phyloP scores from a whole-genome alignment of 179 eudicot genomes.

The Silene coronaria region DNA sequence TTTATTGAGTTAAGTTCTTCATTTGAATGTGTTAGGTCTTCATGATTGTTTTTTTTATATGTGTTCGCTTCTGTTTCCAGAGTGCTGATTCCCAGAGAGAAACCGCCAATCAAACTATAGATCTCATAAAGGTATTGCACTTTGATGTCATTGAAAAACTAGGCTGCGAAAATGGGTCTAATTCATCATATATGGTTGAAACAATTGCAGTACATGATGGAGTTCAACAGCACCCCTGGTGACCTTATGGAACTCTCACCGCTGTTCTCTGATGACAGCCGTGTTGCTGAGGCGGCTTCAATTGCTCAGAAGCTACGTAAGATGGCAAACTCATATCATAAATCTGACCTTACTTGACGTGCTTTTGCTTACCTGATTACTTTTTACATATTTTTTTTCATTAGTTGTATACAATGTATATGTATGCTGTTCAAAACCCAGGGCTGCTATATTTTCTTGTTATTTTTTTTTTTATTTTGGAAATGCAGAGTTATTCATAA shows the following conservation, averaged over 20 bases:
- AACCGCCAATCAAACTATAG: slow-evolving; percentile 92
- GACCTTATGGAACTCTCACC: slow-evolving; percentile 98
- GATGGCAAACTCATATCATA: slow-evolving; percentile 26
- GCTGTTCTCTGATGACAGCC: slow-evolving; percentile 94
- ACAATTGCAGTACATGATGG: slow-evolving; percentile 84
- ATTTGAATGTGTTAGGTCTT: slow-evolving; percentile 2
- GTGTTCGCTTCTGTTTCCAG: slow-evolving; percentile 38
- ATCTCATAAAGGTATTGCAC: slow-evolving; percentile 76
- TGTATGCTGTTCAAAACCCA: too few relatives aligned
- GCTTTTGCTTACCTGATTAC: background rate
- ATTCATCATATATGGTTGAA: background rate
- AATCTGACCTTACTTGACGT: background rate
- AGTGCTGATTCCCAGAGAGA: slow-evolving; percentile 99
- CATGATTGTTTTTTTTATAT: slow-evolving; percentile 4
- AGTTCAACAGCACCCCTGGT: slow-evolving; percentile 96
- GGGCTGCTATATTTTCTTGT: background rate
- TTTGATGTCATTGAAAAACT: slow-evolving; percentile 6
- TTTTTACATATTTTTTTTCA: background rate
- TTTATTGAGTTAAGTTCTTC: background rate
- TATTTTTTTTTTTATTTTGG: background rate
- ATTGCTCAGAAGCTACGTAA: slow-evolving; percentile 97
- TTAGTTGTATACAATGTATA: background rate
- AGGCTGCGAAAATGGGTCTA: background rate
- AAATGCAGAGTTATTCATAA: background rate
- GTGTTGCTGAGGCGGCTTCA: slow-evolving; percentile 99